Evolutionary conservation across 768 basidiomycete species (phyloP).

Genomic region (Termitomyces heimii): DNA sequence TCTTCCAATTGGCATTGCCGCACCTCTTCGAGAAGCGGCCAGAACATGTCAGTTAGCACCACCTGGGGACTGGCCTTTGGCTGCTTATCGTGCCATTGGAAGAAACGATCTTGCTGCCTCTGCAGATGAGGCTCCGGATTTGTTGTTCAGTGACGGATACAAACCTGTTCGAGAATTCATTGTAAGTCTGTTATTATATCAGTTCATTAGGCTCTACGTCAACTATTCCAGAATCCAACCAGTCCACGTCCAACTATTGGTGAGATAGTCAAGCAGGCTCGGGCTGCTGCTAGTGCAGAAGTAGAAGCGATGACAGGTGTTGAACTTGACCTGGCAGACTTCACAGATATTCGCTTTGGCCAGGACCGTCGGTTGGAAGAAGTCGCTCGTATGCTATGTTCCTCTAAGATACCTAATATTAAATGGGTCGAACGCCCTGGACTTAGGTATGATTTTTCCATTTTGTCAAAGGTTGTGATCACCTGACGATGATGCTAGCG

Average conservation of each 20-base stretch:
- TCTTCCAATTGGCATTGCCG: conserved; percentile 64
- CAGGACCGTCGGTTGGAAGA: conserved; percentile 89
- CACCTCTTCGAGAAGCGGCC: conserved; percentile 82
- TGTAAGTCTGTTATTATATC: conserved; percentile 24
- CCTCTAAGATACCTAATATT: conserved; percentile 62
- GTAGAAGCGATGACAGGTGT: conserved; percentile 60
- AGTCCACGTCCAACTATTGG: conserved; percentile 45
- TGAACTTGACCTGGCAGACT: conserved; percentile 65
- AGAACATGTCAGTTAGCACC: conserved; percentile 79
- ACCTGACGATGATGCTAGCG: conserved; percentile 38
- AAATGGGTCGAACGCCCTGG: conserved; percentile 63
- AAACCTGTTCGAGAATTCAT: conserved; percentile 51
- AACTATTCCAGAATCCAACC: conserved; percentile 37
- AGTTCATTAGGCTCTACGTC: conserved; percentile 4
- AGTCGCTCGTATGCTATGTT: conserved; percentile 86
- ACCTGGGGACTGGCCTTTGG: conserved; percentile 65
- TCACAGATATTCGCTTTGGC: conserved; percentile 82
- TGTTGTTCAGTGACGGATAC: conserved; percentile 48
- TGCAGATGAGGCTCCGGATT: conserved; percentile 40
- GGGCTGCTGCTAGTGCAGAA: conserved; percentile 46
- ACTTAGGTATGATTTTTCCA: conserved; percentile 44
- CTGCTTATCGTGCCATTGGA: conserved; percentile 63
- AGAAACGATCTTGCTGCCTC: conserved; percentile 71
- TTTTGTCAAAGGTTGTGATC: background rate
- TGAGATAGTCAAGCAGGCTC: conserved; percentile 44